Evolutionary conservation across 768 basidiomycete species (phyloP).

Genomic region (Leucosporidium yakuticum): DNA sequence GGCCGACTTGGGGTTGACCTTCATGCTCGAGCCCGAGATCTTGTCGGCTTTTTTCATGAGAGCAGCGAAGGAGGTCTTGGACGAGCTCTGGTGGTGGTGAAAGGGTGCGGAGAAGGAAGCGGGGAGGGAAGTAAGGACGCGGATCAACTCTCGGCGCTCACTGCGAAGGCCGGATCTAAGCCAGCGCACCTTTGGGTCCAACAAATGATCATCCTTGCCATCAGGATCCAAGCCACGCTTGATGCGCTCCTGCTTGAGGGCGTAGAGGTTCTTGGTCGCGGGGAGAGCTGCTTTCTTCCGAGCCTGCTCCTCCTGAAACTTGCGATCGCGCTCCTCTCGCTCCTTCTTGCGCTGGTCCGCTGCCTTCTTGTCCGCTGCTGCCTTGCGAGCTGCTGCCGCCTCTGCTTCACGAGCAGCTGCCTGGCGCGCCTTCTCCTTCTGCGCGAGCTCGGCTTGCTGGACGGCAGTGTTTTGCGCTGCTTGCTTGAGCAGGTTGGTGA

Average conservation of each 20-base stretch:
- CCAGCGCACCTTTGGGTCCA: neutral
- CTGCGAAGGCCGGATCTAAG: no score
- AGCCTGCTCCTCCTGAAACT: neutral
- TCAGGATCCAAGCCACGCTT: constrained; percentile 28
- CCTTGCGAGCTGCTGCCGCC: constrained; percentile 9
- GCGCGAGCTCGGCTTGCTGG: constrained; percentile 9
- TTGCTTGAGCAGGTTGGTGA: constrained; percentile 13
- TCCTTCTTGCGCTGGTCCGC: constrained; percentile 15
- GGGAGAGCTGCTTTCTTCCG: constrained; percentile 14
- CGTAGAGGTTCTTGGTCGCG: constrained; percentile 28
- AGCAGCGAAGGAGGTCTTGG: neutral
- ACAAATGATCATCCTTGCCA: constrained; percentile 30
- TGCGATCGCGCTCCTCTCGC: constrained; percentile 20
- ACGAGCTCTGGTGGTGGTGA: neutral
- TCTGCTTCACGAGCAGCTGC: neutral
- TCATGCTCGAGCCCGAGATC: neutral
- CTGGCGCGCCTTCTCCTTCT: constrained; percentile 19
- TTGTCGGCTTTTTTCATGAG: neutral
- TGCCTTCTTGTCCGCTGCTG: constrained; percentile 4
- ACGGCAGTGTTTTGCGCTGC: constrained; percentile 12
- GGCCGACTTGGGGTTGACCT: neutral
- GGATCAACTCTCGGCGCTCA: neutral
- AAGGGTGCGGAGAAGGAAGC: no score
- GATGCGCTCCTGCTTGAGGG: constrained; percentile 30
- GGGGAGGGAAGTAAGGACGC: no score